These are phyloP conservation scores for Platanus orientalis DNA, from an alignment of 164 flowering plant species.

Conservation along the genomic window DNA sequence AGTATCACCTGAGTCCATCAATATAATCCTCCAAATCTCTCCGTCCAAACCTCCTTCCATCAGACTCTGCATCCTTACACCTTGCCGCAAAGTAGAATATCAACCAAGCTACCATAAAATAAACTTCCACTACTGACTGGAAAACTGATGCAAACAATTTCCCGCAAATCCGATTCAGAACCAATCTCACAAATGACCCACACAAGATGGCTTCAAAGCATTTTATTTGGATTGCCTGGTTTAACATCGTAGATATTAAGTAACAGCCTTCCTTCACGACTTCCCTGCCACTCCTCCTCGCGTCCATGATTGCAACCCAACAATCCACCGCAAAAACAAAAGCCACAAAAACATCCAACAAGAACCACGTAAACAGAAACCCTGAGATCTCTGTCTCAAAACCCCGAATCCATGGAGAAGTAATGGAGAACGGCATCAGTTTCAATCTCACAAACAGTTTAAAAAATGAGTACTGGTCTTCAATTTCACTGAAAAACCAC, in stretches of 20 bases:
- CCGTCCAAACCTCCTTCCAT: constrained; percentile 65
- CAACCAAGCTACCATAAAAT: constrained; percentile 92
- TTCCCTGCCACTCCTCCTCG: constrained; percentile 71
- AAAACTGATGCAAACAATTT: constrained; percentile 39
- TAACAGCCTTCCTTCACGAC: constrained; percentile 82
- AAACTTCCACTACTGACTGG: constrained; percentile 74
- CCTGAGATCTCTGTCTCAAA: constrained; percentile 59
- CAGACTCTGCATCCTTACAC: constrained; percentile 52
- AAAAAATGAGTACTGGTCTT: constrained; percentile 79
- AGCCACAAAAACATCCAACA: constrained; percentile 54
- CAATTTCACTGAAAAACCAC: constrained; percentile 85
- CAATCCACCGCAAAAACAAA: constrained; percentile 78
- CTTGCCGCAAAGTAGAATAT: constrained; percentile 69
- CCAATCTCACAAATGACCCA: constrained; percentile 57
- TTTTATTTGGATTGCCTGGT: constrained; percentile 65
- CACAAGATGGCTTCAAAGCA: constrained; percentile 62
- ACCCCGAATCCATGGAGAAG: constrained; percentile 62
- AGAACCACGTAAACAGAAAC: constrained; percentile 67
- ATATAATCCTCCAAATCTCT: constrained; percentile 71
- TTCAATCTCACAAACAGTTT: constrained; percentile 83
- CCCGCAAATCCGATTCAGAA: constrained; percentile 42
- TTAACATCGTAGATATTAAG: constrained; percentile 58
- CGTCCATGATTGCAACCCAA: constrained; percentile 80
- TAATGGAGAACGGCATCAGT: constrained; percentile 83
- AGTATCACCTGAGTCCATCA: constrained; percentile 58